phyloP scores from a whole-genome alignment of 148 eudicot genomes.

The Rhododendron simsii region DNA sequence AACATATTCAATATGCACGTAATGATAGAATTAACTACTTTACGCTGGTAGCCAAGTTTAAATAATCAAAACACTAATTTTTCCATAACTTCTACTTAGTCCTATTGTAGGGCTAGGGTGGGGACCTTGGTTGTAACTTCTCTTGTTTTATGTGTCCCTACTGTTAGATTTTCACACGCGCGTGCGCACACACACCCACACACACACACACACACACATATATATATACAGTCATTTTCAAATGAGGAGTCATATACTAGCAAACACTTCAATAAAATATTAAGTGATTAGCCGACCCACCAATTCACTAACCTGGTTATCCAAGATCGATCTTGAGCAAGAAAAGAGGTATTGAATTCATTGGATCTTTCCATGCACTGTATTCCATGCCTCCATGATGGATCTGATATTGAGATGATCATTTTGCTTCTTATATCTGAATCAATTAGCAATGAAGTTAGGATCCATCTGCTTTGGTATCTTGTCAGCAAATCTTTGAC shows the following conservation, averaged over 20 bases:
- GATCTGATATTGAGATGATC: background rate
- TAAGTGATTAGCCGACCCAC: background rate
- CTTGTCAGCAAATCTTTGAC: background rate
- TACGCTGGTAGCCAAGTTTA: background rate
- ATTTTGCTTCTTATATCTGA: background rate
- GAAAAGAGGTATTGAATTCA: background rate
- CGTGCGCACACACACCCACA: no score
- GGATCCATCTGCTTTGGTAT: background rate
- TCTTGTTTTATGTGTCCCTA: background rate
- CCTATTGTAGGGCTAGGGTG: background rate
- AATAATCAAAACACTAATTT: background rate
- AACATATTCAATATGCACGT: background rate
- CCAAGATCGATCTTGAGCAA: background rate
- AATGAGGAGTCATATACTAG: no score
- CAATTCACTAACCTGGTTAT: background rate
- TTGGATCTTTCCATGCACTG: background rate
- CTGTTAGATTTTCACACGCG: background rate
- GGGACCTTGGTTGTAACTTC: background rate
- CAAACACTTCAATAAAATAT: no score
- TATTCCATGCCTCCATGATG: constrained; percentile 4
- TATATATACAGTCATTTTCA: no score
- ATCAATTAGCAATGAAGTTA: background rate
- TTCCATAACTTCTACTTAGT: background rate
- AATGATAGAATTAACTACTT: background rate
- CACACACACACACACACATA: no score